Evolutionary conservation across 768 basidiomycete genomes (phyloP).

Genomic region (Suillus cothurnatus): DNA sequence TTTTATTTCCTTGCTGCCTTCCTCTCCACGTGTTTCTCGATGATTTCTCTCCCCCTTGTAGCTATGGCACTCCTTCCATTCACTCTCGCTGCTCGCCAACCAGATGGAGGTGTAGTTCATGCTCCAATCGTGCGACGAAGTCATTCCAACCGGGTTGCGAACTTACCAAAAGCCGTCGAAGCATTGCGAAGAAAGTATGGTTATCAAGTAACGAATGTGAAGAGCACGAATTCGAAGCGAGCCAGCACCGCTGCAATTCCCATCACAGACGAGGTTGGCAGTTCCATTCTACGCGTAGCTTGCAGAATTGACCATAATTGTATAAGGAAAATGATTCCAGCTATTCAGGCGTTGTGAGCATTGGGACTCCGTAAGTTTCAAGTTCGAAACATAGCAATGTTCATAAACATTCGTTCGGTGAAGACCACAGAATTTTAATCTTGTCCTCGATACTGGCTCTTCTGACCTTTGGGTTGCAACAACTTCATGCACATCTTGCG

Average conservation of each 20-base stretch:
- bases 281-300: background rate
- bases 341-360: constrained; percentile 54
- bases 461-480: constrained; percentile 88
- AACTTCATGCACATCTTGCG: constrained; percentile 47
- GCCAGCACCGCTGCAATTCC: constrained; percentile 40
- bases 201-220: constrained; percentile 17
- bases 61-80: constrained; percentile 29
- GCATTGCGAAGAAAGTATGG: constrained; percentile 51
- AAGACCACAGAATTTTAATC: constrained; percentile 68
- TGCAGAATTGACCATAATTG: background rate
- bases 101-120: constrained; percentile 35
- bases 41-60: constrained; percentile 31
- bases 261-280: constrained; percentile 54
- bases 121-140: constrained; percentile 46
- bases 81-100: constrained; percentile 31
- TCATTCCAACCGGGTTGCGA: constrained; percentile 31
- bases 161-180: constrained; percentile 43
- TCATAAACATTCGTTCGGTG: background rate
- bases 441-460: constrained; percentile 91
- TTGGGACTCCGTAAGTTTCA: constrained; percentile 65
- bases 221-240: constrained; percentile 17
- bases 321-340: constrained; percentile 54
- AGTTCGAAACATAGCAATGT: background rate
- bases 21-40: background rate
- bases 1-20: background rate